phyloP scores from a whole-genome alignment of 164 flowering plant genomes.

The Chimonanthus praecox region DNA sequence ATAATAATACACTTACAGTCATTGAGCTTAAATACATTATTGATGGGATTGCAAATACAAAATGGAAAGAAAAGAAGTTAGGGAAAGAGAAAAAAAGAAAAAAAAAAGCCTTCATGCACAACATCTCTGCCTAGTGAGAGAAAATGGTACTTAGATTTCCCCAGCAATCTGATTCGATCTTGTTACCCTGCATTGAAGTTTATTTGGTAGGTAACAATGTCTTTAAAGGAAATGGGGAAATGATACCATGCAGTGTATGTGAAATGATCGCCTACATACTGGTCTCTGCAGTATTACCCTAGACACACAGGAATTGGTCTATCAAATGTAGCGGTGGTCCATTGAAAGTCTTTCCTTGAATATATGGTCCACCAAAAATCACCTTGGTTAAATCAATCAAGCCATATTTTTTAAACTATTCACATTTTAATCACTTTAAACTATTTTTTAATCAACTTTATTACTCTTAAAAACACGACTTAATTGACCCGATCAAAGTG shows the following conservation, averaged over 20 bases:
- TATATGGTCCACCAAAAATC: no score
- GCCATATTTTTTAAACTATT: no score
- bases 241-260: background rate
- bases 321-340: no score
- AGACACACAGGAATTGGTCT: background rate
- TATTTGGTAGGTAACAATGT: background rate
- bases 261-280: background rate
- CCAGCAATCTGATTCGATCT: slow-evolving; percentile 12
- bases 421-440: no score
- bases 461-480: no score
- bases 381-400: no score
- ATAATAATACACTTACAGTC: slow-evolving; percentile 1
- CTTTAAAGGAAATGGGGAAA: background rate
- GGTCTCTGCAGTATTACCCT: background rate
- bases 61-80: background rate
- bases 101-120: background rate
- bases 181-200: slow-evolving; percentile 14
- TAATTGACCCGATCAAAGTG: no score
- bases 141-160: background rate
- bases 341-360: no score
- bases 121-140: slow-evolving; percentile 4
- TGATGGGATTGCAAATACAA: slow-evolving; percentile 4
- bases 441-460: no score
- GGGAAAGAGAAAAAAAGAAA: background rate
- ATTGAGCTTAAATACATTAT: background rate